Evolutionary conservation across 2,329 filamentous ascomycete species (phyloP).

Genomic region (Canariomyces notabilis): DNA sequence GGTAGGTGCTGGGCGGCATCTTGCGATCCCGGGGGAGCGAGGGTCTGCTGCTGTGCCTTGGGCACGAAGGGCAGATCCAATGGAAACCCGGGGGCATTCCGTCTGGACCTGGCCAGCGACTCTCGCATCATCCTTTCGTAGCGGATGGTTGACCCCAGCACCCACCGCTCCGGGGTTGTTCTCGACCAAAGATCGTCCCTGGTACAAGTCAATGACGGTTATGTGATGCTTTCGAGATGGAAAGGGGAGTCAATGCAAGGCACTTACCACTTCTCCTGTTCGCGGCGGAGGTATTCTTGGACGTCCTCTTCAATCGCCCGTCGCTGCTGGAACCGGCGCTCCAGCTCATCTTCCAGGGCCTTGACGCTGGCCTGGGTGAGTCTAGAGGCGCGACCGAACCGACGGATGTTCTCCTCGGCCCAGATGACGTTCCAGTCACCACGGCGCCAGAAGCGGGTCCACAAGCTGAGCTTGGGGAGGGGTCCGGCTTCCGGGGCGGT

Average conservation of each 20-base stretch:
- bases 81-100: too few species aligned
- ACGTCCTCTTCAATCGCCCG: background rate
- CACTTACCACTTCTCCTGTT: background rate
- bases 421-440: background rate
- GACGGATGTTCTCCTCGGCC: background rate
- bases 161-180: too few species aligned
- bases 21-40: background rate
- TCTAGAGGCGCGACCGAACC: background rate
- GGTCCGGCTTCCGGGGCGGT: constrained; percentile 6
- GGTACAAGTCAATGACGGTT: too few species aligned
- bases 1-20: background rate
- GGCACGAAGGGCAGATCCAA: background rate
- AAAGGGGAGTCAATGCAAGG: too few species aligned
- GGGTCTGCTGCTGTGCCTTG: background rate
- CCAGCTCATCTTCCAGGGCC: too few species aligned
- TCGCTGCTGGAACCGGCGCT: constrained; percentile 2
- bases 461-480: background rate
- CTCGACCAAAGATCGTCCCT: too few species aligned
- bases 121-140: too few species aligned
- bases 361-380: constrained; percentile 3
- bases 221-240: too few species aligned
- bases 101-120: background rate
- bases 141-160: too few species aligned
- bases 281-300: background rate
- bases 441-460: constrained; percentile 3